Conservation (phyloP, 768 basidiomycete genomes). For the Tulasnella calospora region DNA sequence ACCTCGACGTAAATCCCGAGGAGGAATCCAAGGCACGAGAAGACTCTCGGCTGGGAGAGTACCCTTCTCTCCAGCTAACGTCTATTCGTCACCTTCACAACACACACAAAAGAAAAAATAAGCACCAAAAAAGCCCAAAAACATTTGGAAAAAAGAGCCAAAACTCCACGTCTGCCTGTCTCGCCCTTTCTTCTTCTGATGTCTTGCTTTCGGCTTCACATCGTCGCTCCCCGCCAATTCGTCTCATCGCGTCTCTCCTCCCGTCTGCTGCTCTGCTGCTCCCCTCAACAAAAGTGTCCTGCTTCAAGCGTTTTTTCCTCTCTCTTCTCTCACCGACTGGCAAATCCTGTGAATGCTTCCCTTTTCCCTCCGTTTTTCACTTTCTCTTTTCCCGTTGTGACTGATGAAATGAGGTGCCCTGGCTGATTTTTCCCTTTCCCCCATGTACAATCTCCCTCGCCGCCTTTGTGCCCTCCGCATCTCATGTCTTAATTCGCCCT, state of each 20-base stretch:
- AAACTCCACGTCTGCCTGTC: not conserved
- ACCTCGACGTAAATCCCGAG: not conserved
- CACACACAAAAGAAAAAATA: conserved; percentile 10
- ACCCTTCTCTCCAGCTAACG: too few species aligned
- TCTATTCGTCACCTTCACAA: not conserved
- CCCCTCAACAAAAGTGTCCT: not conserved
- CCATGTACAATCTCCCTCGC: not conserved
- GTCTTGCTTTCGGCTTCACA: not conserved
- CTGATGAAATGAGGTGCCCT: not conserved
- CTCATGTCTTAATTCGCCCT: not conserved
- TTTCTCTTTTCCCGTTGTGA: not conserved
- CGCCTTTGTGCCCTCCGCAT: not conserved
- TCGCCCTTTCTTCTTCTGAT: not conserved
- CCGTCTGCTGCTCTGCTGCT: not conserved
- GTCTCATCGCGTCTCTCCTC: not conserved
- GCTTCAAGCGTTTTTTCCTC: not conserved
- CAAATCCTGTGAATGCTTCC: not conserved
- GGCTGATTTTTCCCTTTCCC: not conserved
- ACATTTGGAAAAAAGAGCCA: conserved; percentile 10
- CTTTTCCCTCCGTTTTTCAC: not conserved
- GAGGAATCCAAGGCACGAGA: too few species aligned
- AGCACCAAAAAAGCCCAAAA: conserved; percentile 12
- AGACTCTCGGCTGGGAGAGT: too few species aligned
- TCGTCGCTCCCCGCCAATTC: not conserved
- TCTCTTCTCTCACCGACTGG: not conserved